Evolutionary conservation across 2,329 filamentous ascomycete genomes (phyloP).

Genomic region (Meredithiella fracta): DNA sequence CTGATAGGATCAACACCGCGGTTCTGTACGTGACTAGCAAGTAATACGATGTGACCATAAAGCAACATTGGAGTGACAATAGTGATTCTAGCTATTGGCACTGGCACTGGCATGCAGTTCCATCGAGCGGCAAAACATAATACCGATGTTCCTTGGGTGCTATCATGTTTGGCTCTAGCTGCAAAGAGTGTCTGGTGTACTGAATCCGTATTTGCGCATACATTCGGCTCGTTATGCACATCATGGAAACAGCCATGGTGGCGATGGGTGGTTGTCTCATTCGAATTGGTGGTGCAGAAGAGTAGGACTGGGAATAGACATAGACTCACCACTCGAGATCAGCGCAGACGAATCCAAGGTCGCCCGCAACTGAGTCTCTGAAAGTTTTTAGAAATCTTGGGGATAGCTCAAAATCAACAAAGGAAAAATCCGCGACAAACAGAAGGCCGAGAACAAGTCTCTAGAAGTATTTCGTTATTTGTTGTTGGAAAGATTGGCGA

Average conservation of each 20-base stretch:
- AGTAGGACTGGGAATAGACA: not conserved
- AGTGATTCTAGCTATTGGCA: not conserved
- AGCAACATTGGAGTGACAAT: not conserved
- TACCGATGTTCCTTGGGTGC: too few relatives aligned
- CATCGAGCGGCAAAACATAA: too few relatives aligned
- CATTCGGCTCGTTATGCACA: not conserved
- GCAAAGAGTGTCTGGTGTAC: too few relatives aligned
- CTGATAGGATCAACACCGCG: not conserved
- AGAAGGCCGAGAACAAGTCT: not conserved
- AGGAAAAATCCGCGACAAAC: not conserved
- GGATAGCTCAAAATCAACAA: not conserved
- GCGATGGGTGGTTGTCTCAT: not conserved
- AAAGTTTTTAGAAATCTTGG: not conserved
- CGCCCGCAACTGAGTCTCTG: conserved; percentile 44
- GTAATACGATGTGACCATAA: not conserved
- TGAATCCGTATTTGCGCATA: not conserved
- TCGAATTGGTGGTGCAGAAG: not conserved
- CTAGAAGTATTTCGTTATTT: not conserved
- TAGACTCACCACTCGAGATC: conserved; percentile 38
- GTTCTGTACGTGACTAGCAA: not conserved
- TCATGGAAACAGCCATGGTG: not conserved
- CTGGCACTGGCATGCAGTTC: too few relatives aligned
- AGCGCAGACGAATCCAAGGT: conserved; percentile 43
- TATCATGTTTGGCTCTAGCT: too few relatives aligned
- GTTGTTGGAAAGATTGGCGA: not conserved